These are phyloP conservation scores for Diplogelasinospora grovesii DNA, from an alignment of 495 filamentous ascomycete genomes.

Conservation along the genomic window DNA sequence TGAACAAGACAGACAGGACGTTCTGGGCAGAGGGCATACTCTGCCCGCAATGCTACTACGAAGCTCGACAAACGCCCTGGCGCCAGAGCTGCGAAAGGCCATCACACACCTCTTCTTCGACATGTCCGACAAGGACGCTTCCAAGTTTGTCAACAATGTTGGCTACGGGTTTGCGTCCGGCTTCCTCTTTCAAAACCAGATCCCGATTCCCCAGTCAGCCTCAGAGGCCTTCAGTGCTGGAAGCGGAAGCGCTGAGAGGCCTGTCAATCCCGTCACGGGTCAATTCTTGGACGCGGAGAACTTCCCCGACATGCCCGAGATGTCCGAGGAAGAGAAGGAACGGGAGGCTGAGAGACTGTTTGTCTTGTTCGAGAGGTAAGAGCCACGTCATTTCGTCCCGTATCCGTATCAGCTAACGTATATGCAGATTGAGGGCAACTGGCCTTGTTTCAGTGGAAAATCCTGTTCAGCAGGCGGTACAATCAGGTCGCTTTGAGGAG, in stretches of 20 bases:
- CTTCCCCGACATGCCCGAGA: conserved; percentile 50
- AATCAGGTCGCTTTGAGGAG: conserved; percentile 77
- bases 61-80: conserved; percentile 65
- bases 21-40: conserved; percentile 67
- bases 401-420: conserved; percentile 1
- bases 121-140: conserved; percentile 67
- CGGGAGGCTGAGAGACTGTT: conserved; percentile 88
- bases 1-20: conserved; percentile 66
- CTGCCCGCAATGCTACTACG: conserved; percentile 72
- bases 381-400: not conserved
- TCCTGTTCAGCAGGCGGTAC: conserved; percentile 68
- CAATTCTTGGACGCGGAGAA: conserved; percentile 70
- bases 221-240: conserved; percentile 50
- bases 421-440: conserved; percentile 64
- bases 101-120: conserved; percentile 81
- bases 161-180: conserved; percentile 92
- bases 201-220: conserved; percentile 63
- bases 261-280: conserved; percentile 83
- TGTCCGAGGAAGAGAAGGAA: conserved; percentile 90
- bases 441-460: conserved; percentile 82
- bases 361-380: conserved; percentile 87
- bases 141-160: conserved; percentile 69
- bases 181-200: conserved; percentile 73
- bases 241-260: conserved; percentile 10
- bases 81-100: conserved; percentile 64